phyloP scores from a whole-genome alignment of 345 rosid species.

The Nephelium lappaceum region DNA sequence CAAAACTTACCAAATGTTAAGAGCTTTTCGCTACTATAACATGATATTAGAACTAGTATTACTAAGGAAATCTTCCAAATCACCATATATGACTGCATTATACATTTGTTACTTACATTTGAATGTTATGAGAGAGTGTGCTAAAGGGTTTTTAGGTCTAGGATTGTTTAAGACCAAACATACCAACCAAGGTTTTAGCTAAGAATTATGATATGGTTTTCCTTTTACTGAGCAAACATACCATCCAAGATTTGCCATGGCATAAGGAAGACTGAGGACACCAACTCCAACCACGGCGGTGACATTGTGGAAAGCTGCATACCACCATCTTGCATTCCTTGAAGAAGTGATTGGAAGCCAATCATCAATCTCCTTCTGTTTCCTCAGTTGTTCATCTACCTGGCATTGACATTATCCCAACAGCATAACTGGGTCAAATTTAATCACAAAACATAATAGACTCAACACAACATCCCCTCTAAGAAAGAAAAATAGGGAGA shows the following conservation, averaged over 20 bases:
- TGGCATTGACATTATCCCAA: conserved; percentile 1
- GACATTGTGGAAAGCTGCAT: conserved; percentile 83
- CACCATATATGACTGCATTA: too few species aligned
- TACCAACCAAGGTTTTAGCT: not conserved
- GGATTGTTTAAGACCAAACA: too few species aligned
- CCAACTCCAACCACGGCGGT: conserved; percentile 92
- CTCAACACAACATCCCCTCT: not conserved
- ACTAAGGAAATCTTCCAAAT: conserved; percentile 9
- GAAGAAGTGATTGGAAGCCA: conserved; percentile 81
- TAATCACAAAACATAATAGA: not conserved
- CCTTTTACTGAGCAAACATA: conserved; percentile 13
- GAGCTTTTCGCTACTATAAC: not conserved
- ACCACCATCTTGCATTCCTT: conserved; percentile 84
- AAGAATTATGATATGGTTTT: not conserved
- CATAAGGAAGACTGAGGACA: conserved; percentile 78
- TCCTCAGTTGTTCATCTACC: conserved; percentile 30
- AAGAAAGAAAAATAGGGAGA: conserved; percentile 4
- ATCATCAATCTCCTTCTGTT: conserved; percentile 60
- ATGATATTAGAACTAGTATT: not conserved
- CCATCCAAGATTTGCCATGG: conserved; percentile 82
- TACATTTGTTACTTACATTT: too few species aligned
- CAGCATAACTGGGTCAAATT: not conserved
- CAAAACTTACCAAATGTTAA: not conserved
- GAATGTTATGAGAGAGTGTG: too few species aligned
- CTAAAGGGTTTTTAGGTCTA: too few species aligned